Evolutionary conservation across 305 asterid genomes (phyloP).

Genomic region (Ilex paraguariensis): DNA sequence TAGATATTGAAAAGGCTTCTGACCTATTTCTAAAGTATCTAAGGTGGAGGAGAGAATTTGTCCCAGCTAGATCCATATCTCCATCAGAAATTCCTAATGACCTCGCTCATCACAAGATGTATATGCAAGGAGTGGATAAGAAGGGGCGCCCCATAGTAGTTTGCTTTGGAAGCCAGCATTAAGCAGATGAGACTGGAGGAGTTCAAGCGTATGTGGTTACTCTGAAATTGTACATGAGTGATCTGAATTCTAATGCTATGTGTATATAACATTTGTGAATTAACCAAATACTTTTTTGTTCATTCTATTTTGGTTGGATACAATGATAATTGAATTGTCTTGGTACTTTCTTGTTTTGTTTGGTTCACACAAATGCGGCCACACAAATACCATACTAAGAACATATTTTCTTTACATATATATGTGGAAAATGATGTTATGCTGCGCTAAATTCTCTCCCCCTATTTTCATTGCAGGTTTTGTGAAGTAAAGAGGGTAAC

Average conservation of each 20-base stretch:
- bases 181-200: constrained; percentile 56
- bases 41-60: constrained; percentile 77
- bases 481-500: too few species aligned
- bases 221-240: too few species aligned
- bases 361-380: too few species aligned
- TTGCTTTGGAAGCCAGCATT: constrained; percentile 59
- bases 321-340: neutral
- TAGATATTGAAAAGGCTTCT: constrained; percentile 76
- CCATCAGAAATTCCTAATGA: constrained; percentile 49
- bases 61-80: constrained; percentile 70
- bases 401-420: too few species aligned
- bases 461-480: constrained; percentile 23
- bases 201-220: constrained; percentile 58
- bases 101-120: constrained; percentile 44
- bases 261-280: too few species aligned
- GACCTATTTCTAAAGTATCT: constrained; percentile 60
- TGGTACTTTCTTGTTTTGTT: neutral
- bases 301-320: too few species aligned
- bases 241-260: too few species aligned
- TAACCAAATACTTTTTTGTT: too few species aligned
- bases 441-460: neutral
- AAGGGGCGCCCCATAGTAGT: constrained; percentile 64
- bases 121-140: constrained; percentile 81
- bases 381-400: too few species aligned
- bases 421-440: too few species aligned